Percentiles rank a stretch among this genome's conserved stretches.
These are phyloP conservation scores for Tricholoma bakamatsutake DNA, from an alignment of 768 basidiomycete species.

Conservation along the genomic window DNA sequence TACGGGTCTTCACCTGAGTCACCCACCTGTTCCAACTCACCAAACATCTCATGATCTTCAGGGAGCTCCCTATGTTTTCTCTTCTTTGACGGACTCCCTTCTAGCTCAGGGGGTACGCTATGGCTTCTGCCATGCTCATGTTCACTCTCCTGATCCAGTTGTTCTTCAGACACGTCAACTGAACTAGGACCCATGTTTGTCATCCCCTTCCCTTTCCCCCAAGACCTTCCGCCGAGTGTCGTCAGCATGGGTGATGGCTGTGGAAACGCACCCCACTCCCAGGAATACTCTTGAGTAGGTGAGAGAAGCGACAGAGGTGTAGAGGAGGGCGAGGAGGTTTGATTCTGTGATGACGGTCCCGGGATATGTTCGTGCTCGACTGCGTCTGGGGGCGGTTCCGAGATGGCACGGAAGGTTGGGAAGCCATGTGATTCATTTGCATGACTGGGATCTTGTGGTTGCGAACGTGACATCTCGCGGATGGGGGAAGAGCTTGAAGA, in stretches of 20 bases:
- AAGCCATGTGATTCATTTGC: constrained; percentile 8
- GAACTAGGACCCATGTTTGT: constrained; percentile 5
- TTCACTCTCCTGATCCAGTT: constrained; percentile 16
- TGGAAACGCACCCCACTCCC: constrained; percentile 94
- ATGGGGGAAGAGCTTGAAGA: constrained; percentile 20
- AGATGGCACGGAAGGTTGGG: constrained; percentile 44
- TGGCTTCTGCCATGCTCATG: constrained; percentile 39
- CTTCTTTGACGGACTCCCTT: constrained; percentile 33
- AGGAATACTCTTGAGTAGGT: constrained; percentile 67
- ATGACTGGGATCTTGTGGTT: neutral
- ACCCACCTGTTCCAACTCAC: constrained; percentile 6
- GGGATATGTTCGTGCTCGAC: constrained; percentile 17
- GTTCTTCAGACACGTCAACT: constrained; percentile 22
- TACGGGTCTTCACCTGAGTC: constrained; percentile 20
- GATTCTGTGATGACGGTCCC: constrained; percentile 3
- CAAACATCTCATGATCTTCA: constrained; percentile 8
- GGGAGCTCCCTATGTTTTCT: constrained; percentile 25
- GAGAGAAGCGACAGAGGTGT: constrained; percentile 11
- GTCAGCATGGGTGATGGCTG: constrained; percentile 64
- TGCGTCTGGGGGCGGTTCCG: constrained; percentile 55
- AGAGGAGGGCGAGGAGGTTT: constrained; percentile 6
- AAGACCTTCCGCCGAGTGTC: constrained; percentile 39
- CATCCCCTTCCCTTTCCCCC: constrained; percentile 24
- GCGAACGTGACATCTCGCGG: constrained; percentile 1
- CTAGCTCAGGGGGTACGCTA: constrained; percentile 51